Evolutionary conservation across 495 filamentous ascomycete genomes (phyloP).

Genomic region (Aspergillus leporis): DNA sequence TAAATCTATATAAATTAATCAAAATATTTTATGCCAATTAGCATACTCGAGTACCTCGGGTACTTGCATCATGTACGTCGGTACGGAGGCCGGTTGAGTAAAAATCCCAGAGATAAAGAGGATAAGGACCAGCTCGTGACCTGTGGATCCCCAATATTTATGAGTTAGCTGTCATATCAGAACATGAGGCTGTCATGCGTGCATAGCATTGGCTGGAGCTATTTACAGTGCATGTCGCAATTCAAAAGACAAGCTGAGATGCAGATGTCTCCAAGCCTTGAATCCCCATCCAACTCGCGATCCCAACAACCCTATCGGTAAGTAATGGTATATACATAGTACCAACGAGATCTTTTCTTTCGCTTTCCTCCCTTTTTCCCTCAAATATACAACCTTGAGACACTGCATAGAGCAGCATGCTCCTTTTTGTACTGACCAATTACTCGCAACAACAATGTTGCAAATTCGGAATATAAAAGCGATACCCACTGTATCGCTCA

Average conservation of each 20-base stretch:
- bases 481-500: background rate
- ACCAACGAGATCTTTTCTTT: background rate
- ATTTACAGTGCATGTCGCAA: background rate
- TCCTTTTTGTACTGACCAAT: background rate
- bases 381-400: background rate
- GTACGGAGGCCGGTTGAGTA: background rate
- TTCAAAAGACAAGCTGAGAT: background rate
- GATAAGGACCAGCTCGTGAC: background rate
- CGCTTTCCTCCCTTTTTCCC: background rate
- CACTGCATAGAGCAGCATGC: background rate
- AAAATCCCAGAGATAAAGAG: background rate
- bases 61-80: background rate
- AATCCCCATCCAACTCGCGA: background rate
- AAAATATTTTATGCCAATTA: too few species aligned
- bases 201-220: background rate
- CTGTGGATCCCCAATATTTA: background rate
- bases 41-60: background rate
- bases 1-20: too few species aligned
- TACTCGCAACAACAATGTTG: background rate
- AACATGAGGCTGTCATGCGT: background rate
- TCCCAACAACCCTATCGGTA: background rate
- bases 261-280: background rate
- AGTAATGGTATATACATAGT: background rate
- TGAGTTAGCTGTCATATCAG: background rate
- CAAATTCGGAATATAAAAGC: background rate